phyloP scores from a whole-genome alignment of 352 stramenopile genomes.

The Globisporangium iwayamae region DNA sequence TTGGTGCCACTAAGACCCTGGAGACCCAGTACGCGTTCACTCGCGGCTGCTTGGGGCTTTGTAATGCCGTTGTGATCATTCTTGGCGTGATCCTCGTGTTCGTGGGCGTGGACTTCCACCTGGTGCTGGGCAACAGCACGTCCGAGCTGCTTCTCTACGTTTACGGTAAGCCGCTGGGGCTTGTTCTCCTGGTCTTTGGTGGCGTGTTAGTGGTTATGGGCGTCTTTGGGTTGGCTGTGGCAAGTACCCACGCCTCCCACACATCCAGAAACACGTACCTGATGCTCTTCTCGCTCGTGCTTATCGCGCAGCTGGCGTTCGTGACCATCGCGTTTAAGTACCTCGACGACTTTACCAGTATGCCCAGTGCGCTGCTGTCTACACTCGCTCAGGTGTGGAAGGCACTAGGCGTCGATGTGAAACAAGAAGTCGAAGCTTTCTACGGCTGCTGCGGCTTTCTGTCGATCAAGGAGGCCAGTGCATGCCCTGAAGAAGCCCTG shows the following conservation, averaged over 20 bases:
- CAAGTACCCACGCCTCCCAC: constrained; percentile 26
- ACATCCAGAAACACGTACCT: constrained; percentile 29
- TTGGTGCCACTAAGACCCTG: constrained; percentile 30
- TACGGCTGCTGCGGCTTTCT: constrained; percentile 59
- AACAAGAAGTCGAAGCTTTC: constrained; percentile 29
- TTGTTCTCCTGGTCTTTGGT: constrained; percentile 27
- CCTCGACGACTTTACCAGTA: constrained; percentile 33
- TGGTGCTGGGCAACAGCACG: constrained; percentile 54
- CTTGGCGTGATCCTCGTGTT: constrained; percentile 44
- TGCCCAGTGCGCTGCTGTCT: constrained; percentile 26
- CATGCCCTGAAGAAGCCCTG: constrained; percentile 50
- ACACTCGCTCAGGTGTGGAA: constrained; percentile 30
- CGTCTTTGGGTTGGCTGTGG: constrained; percentile 23
- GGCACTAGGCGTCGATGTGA: constrained; percentile 15
- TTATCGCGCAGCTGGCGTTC: constrained; percentile 34
- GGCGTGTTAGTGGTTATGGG: constrained; percentile 22
- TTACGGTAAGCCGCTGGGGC: constrained; percentile 35
- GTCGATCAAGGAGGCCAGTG: constrained; percentile 25
- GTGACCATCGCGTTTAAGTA: constrained; percentile 33
- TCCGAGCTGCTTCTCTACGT: constrained; percentile 45
- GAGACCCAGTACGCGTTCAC: constrained; percentile 35
- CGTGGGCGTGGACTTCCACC: constrained; percentile 44
- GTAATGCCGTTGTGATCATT: constrained; percentile 29
- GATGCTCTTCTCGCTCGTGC: constrained; percentile 20
- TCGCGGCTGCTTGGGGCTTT: constrained; percentile 27